Conservation (phyloP, 106 monocot genomes). For the Acanthochlamys bracteata region DNA sequence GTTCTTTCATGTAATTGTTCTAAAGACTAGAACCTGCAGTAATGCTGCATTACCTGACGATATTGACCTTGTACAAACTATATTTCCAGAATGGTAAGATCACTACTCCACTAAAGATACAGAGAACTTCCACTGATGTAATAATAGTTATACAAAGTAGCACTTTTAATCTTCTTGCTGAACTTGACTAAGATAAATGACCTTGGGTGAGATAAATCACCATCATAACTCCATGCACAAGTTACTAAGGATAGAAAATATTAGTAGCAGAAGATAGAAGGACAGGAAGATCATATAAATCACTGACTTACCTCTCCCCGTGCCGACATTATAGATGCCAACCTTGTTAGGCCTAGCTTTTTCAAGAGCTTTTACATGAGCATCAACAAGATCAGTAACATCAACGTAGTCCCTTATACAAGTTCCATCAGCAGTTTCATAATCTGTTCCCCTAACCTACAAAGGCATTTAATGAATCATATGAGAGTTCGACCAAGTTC, state of each 20-base stretch:
- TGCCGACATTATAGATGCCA: conserved; percentile 14
- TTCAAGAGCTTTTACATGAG: conserved; percentile 10
- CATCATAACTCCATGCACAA: no score
- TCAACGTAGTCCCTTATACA: conserved; percentile 17
- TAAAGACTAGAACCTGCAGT: no score
- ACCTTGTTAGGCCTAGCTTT: conserved; percentile 9
- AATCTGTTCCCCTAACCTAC: conserved; percentile 16
- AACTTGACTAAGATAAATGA: no score
- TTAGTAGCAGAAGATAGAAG: not conserved
- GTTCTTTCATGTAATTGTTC: no score
- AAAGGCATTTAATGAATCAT: not conserved
- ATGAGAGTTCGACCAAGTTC: not conserved
- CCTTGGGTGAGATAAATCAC: no score
- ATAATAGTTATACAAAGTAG: no score
- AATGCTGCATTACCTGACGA: no score
- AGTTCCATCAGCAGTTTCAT: conserved; percentile 13
- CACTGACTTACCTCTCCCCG: conserved; percentile 7
- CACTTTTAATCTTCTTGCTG: no score
- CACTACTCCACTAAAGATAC: no score
- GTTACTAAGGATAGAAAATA: not conserved
- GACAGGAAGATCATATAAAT: not conserved
- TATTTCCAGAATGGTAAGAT: no score
- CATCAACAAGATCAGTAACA: conserved; percentile 16
- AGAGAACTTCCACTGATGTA: no score
- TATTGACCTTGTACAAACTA: no score